phyloP scores from a whole-genome alignment of 306 rosid species.

The Herpetospermum pedunculosum region DNA sequence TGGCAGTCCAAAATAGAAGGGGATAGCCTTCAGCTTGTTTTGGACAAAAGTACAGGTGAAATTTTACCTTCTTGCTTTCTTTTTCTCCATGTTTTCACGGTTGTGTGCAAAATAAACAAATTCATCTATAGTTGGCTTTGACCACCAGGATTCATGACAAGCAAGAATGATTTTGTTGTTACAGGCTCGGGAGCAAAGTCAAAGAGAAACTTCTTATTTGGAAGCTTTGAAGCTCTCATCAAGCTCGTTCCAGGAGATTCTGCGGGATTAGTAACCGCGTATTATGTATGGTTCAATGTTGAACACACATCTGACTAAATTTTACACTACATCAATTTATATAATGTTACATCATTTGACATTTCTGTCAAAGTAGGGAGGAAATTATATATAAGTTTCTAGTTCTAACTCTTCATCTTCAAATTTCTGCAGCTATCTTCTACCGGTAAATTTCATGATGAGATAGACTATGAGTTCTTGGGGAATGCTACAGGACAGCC shows the following conservation, averaged over 20 bases:
- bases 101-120: not conserved
- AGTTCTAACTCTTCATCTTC: not conserved
- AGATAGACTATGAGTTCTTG: conserved; percentile 78
- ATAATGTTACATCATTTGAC: not conserved
- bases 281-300: conserved; percentile 57
- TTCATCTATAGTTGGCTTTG: not conserved
- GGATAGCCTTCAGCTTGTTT: conserved; percentile 54
- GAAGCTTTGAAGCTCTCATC: conserved; percentile 55
- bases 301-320: no score
- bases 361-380: not conserved
- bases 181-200: conserved; percentile 70
- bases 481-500: conserved; percentile 80
- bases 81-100: not conserved
- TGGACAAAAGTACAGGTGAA: conserved; percentile 55
- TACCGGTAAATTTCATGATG: conserved; percentile 51
- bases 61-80: not conserved
- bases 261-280: conserved; percentile 82
- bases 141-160: not conserved
- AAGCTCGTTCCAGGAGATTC: conserved; percentile 65
- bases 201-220: conserved; percentile 52
- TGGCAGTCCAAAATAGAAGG: conserved; percentile 34
- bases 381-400: not conserved
- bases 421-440: conserved; percentile 53
- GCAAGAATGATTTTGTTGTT: not conserved
- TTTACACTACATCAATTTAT: not conserved